Conservation (phyloP, 129 eudicot genomes). For the Lonicera japonica region DNA sequence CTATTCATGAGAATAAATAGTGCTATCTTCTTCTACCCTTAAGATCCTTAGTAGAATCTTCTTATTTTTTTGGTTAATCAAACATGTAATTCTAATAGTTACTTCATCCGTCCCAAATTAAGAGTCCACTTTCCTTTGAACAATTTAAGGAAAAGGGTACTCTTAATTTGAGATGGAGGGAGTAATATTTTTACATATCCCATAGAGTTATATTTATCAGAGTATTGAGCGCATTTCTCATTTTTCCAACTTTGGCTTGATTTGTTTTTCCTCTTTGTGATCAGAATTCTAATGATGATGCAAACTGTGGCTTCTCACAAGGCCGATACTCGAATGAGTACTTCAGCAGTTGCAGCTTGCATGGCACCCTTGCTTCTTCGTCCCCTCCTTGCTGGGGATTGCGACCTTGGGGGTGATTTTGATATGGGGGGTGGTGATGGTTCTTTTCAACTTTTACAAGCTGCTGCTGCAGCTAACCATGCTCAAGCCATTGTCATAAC, state of each 20-base stretch:
- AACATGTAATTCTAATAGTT: not conserved
- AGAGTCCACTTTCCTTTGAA: too few relatives aligned
- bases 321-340: conserved; percentile 79
- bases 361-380: conserved; percentile 98
- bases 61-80: not conserved
- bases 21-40: too few relatives aligned
- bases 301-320: conserved; percentile 71
- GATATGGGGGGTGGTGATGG: conserved; percentile 85
- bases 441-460: conserved; percentile 95
- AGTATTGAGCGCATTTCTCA: too few relatives aligned
- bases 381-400: conserved; percentile 96
- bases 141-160: too few relatives aligned
- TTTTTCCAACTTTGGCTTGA: not conserved
- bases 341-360: conserved; percentile 97
- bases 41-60: too few relatives aligned
- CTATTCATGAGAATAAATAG: too few relatives aligned
- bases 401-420: conserved; percentile 74
- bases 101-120: not conserved
- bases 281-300: conserved; percentile 89
- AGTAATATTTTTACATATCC: too few relatives aligned
- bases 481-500: conserved; percentile 91
- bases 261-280: conserved; percentile 6
- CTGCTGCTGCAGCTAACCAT: conserved; percentile 99
- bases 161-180: too few relatives aligned
- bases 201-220: too few relatives aligned